Evolutionary conservation across 768 basidiomycete species (phyloP).

Genomic region (Galerina marginata): DNA sequence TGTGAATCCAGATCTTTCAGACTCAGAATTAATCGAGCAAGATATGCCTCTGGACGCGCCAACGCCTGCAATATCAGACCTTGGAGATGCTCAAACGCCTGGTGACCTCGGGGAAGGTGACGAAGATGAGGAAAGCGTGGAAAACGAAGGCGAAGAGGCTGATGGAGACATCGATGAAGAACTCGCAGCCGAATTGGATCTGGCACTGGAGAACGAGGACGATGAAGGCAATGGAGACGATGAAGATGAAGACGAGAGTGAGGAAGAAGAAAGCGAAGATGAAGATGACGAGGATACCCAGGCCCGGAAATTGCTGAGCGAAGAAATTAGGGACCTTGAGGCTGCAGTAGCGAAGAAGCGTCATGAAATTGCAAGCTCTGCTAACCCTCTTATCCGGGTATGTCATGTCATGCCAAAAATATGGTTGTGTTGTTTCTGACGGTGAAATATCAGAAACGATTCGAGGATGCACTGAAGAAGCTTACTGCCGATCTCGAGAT

Average conservation of each 20-base stretch:
- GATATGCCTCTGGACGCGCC: slow-evolving; percentile 71
- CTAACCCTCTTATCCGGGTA: slow-evolving; percentile 88
- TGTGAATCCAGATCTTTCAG: slow-evolving; percentile 89
- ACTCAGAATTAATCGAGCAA: slow-evolving; percentile 83
- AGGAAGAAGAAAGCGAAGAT: slow-evolving; percentile 79
- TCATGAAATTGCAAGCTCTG: slow-evolving; percentile 79
- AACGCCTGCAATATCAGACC: slow-evolving; percentile 73
- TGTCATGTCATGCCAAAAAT: slow-evolving; percentile 3
- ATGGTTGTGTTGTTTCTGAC: slow-evolving; percentile 4
- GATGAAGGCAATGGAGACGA: slow-evolving; percentile 71
- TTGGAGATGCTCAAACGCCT: slow-evolving; percentile 66
- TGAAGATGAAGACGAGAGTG: slow-evolving; percentile 61
- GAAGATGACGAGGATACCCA: slow-evolving; percentile 85
- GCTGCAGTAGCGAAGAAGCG: slow-evolving; percentile 87
- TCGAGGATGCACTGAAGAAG: slow-evolving; percentile 92
- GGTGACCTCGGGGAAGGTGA: slow-evolving; percentile 60
- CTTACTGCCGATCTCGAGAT: slow-evolving; percentile 84
- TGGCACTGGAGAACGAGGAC: slow-evolving; percentile 75
- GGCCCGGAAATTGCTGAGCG: slow-evolving; percentile 79
- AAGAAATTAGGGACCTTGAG: slow-evolving; percentile 89
- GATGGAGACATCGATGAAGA: slow-evolving; percentile 90
- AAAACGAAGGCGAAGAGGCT: slow-evolving; percentile 64
- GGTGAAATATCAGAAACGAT: slow-evolving; percentile 68
- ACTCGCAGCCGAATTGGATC: slow-evolving; percentile 84
- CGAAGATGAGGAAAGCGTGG: slow-evolving; percentile 63